These are phyloP conservation scores for Sugiyamaella neomexicana DNA, from an alignment of 1,139 yeast species.

Conservation along the genomic window DNA sequence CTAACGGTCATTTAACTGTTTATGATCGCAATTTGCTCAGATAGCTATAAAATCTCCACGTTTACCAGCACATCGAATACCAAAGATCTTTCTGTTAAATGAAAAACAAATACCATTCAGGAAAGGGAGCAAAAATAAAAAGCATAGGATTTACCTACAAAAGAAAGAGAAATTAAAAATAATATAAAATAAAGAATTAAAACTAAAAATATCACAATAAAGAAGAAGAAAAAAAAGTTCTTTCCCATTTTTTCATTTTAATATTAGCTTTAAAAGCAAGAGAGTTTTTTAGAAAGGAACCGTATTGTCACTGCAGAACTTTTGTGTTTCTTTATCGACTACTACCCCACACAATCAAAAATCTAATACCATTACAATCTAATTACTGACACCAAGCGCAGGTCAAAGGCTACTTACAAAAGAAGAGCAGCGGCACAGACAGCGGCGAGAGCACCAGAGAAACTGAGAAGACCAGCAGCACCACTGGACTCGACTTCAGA, in stretches of 20 bases:
- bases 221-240: too few relatives aligned
- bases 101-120: too few relatives aligned
- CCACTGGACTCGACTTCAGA: slow-evolving; percentile 18
- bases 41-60: too few relatives aligned
- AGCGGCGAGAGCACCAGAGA: slow-evolving; percentile 22
- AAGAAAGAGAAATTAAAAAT: not conserved
- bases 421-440: slow-evolving; percentile 24
- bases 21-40: too few relatives aligned
- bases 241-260: too few relatives aligned
- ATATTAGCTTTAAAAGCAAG: too few relatives aligned
- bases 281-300: too few relatives aligned
- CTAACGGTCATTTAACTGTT: too few relatives aligned
- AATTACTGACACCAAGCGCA: not conserved
- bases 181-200: too few relatives aligned
- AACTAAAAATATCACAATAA: not conserved
- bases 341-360: not conserved
- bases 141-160: not conserved
- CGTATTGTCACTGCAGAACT: not conserved
- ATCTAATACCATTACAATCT: not conserved
- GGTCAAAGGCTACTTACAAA: slow-evolving; percentile 11
- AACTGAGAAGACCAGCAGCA: slow-evolving; percentile 16
- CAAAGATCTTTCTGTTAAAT: too few relatives aligned
- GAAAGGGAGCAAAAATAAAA: too few relatives aligned
- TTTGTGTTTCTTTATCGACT: not conserved
- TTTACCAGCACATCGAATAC: too few relatives aligned